Base-by-base conservation (phyloP, 352 stramenopile genomes). In the Phytopythium litorale region DNA sequence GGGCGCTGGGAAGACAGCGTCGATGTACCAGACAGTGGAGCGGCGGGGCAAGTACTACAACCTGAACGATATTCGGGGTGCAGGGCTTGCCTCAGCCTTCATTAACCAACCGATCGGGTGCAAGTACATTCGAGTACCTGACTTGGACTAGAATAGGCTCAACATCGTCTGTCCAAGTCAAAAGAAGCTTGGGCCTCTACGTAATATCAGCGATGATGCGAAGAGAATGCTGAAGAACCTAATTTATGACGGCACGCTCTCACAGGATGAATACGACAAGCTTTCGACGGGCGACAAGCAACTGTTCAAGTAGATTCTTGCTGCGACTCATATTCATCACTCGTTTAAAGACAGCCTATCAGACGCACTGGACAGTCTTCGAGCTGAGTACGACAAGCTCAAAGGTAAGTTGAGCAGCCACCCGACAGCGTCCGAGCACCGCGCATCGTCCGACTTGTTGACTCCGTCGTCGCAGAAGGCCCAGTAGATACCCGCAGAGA, bases 301-400 rank as follows among this genome's bases (percentile, higher is more conserved):
- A 1, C 15, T 56, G 8, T 30, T 56, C 18, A 56, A 45, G 19
- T 30, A 56, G 8, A 56, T 56, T 7, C 51, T 56, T 1, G 2
- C 25, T 7, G 28, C 13, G 2, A 56, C 51, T 7, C 51, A 56
- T 7, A 7, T 56, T 23, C 49, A 56, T 11, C 13, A 56, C n/a
- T 46, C 25, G 21, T 66, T 66, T 16, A 32, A 49, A 19, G 23
- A 62, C 7, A 23, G 37, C 12, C 12, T 66, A 2, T 11, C 50
- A 13, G 64, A 70, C 60, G 53, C 64, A 15, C 48, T 63, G 57
- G 46, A 65, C 13, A 21, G 38, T 40, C 30, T 64, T n/a, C 60
- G n/a, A 49, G 62, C 62, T 51, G 62, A 65, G 28, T 70, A 64
- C 40, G 42, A 65, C 50, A 64, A 65, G 40, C 64, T 70, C 0